Percentiles rank a stretch among this genome's conserved stretches.
These are phyloP conservation scores for Potentilla sterilis DNA, from an alignment of 306 rosid species.

Conservation along the genomic window DNA sequence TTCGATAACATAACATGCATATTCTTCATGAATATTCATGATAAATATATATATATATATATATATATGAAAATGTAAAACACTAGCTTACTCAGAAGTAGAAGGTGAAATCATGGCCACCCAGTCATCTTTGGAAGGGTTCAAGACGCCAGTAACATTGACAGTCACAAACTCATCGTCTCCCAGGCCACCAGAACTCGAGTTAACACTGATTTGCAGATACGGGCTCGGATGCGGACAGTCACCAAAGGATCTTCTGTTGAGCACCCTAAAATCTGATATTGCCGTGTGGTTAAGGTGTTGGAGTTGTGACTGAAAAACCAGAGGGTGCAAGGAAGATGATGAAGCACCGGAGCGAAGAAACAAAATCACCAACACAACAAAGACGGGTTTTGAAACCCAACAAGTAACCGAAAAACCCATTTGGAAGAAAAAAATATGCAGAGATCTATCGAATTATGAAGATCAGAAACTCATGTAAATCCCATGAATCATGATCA, in stretches of 20 bases:
- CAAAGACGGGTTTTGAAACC: background rate
- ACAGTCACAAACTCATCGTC: constrained; percentile 59
- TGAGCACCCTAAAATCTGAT: constrained; percentile 61
- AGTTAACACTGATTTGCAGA: constrained; percentile 31
- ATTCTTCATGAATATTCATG: no score
- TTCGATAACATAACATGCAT: background rate
- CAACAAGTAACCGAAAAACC: background rate
- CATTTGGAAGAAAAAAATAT: background rate
- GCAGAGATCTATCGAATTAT: background rate
- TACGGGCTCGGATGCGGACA: constrained; percentile 38
- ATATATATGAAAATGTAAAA: background rate
- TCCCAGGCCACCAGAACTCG: constrained; percentile 30
- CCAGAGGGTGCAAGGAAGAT: constrained; percentile 27
- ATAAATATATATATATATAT: background rate
- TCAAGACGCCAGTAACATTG: constrained; percentile 48
- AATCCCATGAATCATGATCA: background rate
- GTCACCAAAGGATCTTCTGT: constrained; percentile 41
- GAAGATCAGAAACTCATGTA: background rate
- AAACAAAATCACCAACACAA: background rate
- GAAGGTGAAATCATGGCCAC: constrained; percentile 89
- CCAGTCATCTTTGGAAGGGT: constrained; percentile 55
- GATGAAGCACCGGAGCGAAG: constrained; percentile 8
- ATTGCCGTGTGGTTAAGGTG: constrained; percentile 62
- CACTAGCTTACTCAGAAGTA: constrained; percentile 48
- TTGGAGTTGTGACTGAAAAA: constrained; percentile 28